Evolutionary conservation across 1,284 basidiomycete species (phyloP).

Genomic region (Ceratobasidium papillatum): DNA sequence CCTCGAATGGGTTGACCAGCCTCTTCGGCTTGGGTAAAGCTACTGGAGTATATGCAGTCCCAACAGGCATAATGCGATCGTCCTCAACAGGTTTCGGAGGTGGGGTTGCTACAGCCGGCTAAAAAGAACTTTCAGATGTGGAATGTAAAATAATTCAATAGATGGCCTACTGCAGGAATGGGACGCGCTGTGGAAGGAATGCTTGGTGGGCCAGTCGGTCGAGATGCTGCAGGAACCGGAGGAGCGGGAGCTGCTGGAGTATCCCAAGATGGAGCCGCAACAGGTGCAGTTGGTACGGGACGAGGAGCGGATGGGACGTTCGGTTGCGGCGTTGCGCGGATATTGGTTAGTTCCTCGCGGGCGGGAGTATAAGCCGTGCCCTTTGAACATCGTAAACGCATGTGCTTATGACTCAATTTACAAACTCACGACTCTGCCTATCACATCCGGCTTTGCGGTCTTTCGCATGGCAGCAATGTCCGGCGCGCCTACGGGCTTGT

Average conservation of each 20-base stretch:
- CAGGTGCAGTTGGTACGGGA: slow-evolving; percentile 58
- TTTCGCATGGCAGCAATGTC: slow-evolving; percentile 69
- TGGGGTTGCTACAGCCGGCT: slow-evolving; percentile 46
- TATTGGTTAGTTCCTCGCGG: slow-evolving; percentile 50
- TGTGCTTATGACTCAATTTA: neutral
- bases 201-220: slow-evolving; percentile 17
- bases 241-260: slow-evolving; percentile 50
- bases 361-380: slow-evolving; percentile 51
- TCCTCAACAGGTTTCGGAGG: slow-evolving; percentile 72
- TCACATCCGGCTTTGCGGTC: slow-evolving; percentile 44
- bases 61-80: slow-evolving; percentile 80
- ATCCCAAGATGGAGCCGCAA: slow-evolving; percentile 59
- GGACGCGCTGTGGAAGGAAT: slow-evolving; percentile 45
- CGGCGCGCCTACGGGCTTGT: slow-evolving; percentile 73
- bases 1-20: slow-evolving; percentile 83
- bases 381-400: slow-evolving; percentile 41
- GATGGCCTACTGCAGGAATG: slow-evolving; percentile 23
- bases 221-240: slow-evolving; percentile 41
- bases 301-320: slow-evolving; percentile 62
- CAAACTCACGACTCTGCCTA: slow-evolving; percentile 47
- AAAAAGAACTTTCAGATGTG: neutral
- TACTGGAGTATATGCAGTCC: slow-evolving; percentile 87
- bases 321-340: slow-evolving; percentile 50
- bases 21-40: slow-evolving; percentile 84
- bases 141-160: neutral